Evolutionary conservation across 495 filamentous ascomycete genomes (phyloP).

Genomic region (Jackrogersella minutella): DNA sequence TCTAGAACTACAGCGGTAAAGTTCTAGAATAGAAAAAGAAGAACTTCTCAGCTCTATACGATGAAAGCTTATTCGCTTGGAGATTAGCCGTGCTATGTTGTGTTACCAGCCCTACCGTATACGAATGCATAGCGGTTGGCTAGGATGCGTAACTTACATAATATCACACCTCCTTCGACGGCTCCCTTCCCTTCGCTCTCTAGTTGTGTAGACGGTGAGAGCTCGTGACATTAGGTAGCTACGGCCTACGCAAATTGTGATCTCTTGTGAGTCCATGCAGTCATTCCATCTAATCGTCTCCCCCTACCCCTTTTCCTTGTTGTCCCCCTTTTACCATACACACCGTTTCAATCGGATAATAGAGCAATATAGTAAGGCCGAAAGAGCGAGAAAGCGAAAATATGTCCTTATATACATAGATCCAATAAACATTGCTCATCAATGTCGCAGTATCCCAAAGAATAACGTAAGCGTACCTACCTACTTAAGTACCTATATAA

Average conservation of each 20-base stretch:
- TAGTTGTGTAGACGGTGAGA: too few relatives aligned
- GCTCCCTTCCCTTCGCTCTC: not conserved
- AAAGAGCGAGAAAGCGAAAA: not conserved
- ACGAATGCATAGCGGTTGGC: slow-evolving; percentile 2
- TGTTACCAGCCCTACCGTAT: slow-evolving; percentile 10
- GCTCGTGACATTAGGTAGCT: not conserved
- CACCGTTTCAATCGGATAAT: not conserved
- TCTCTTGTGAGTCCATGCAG: slow-evolving; percentile 19
- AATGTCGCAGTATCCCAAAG: not conserved
- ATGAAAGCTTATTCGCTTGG: not conserved
- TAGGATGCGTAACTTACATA: slow-evolving; percentile 8
- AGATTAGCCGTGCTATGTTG: slow-evolving; percentile 1
- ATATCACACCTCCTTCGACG: slow-evolving; percentile 8
- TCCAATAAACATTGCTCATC: not conserved
- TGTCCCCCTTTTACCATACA: not conserved
- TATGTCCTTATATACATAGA: not conserved
- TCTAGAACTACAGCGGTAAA: not conserved
- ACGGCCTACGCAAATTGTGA: slow-evolving; percentile 4
- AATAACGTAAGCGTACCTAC: not conserved
- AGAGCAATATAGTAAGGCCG: not conserved
- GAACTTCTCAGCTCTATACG: slow-evolving; percentile 1
- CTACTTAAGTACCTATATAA: not conserved
- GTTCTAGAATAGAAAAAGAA: slow-evolving; percentile 10
- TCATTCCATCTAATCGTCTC: slow-evolving; percentile 2
- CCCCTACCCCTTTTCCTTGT: not conserved